Percentiles rank a stretch among this genome's conserved stretches.
phyloP scores from a whole-genome alignment of 768 basidiomycete species.

The Psilocybe cyanescens region DNA sequence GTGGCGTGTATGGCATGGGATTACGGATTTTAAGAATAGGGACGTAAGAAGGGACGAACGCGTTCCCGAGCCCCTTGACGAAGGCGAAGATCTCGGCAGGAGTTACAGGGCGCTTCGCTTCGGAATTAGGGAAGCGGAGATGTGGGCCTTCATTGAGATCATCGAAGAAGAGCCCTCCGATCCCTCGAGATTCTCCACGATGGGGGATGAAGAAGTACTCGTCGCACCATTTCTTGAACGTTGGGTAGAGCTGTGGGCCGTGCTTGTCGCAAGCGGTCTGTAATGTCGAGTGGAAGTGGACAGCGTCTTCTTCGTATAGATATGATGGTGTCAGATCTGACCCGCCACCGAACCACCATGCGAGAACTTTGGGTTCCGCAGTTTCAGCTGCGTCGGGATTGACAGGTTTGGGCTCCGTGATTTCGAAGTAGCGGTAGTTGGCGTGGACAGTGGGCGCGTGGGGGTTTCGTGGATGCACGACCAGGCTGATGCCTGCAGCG shows the following conservation, averaged over 20 bases:
- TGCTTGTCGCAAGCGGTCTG: slow-evolving; percentile 78
- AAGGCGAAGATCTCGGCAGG: slow-evolving; percentile 79
- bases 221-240: slow-evolving; percentile 96
- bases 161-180: slow-evolving; percentile 97
- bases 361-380: slow-evolving; percentile 57
- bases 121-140: slow-evolving; percentile 52
- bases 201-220: slow-evolving; percentile 96
- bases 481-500: slow-evolving; percentile 89
- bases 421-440: slow-evolving; percentile 98
- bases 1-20: slow-evolving; percentile 58
- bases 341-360: slow-evolving; percentile 99
- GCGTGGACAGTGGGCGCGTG: slow-evolving; percentile 93
- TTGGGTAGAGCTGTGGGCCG: slow-evolving; percentile 66
- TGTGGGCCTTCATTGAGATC: slow-evolving; percentile 78
- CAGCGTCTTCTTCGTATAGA: slow-evolving; percentile 84
- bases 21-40: slow-evolving; percentile 76
- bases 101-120: slow-evolving; percentile 50
- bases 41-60: slow-evolving; percentile 89
- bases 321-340: slow-evolving; percentile 94
- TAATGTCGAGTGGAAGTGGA: slow-evolving; percentile 83
- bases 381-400: slow-evolving; percentile 27
- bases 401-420: slow-evolving; percentile 53
- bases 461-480: slow-evolving; percentile 94
- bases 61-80: slow-evolving; percentile 69
- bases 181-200: slow-evolving; percentile 80